Evolutionary conservation across 805 yeast species (phyloP).

Genomic region (Sugiyamaella boreocaroliniensis): DNA sequence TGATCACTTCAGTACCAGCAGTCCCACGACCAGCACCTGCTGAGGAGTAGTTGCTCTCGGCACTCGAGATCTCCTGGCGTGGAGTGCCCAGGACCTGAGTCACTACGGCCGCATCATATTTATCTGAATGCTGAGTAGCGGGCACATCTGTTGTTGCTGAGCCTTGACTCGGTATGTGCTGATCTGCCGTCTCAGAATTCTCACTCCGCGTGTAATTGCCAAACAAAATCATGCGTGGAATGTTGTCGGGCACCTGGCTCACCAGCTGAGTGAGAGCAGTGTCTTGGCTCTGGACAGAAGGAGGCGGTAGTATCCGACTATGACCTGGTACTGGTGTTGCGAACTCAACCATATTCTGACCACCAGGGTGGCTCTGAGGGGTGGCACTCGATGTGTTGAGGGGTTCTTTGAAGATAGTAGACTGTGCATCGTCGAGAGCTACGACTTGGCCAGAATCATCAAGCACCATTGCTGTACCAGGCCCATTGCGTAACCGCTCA

Average conservation of each 20-base stretch:
- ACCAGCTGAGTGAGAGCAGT: background rate
- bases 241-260: background rate
- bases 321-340: background rate
- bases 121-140: background rate
- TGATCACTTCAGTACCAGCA: background rate
- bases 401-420: background rate
- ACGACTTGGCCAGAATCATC: background rate
- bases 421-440: background rate
- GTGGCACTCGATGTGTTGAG: background rate
- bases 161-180: background rate
- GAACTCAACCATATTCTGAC: background rate
- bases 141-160: background rate
- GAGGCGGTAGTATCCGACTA: background rate
- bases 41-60: background rate
- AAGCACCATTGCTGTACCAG: background rate
- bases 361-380: background rate
- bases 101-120: background rate
- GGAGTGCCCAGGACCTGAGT: slow-evolving; percentile 9
- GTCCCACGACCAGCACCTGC: background rate
- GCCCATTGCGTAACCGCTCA: background rate
- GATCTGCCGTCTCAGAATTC: background rate
- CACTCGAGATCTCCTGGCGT: background rate
- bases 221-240: background rate
- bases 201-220: background rate
- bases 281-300: background rate